Conservation (phyloP, 306 rosid genomes). For the Dryas alaskensis region DNA sequence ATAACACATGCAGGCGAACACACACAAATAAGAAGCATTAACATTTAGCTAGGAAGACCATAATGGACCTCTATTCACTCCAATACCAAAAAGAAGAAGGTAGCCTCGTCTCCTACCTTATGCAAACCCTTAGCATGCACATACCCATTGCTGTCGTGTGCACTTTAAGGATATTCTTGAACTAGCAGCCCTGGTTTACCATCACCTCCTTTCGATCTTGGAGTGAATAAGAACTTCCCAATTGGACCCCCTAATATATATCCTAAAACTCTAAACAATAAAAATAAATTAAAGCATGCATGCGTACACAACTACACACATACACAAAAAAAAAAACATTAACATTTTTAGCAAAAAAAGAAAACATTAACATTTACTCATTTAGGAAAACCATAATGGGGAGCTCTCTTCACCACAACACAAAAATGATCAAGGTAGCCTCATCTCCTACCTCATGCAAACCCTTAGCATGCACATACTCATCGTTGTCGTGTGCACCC, state of each 20-base stretch:
- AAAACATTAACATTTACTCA: too few species aligned
- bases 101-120: constrained; percentile 55
- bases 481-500: background rate
- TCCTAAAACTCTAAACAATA: too few species aligned
- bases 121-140: constrained; percentile 49
- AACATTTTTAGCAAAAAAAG: too few species aligned
- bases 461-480: constrained; percentile 37
- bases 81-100: constrained; percentile 60
- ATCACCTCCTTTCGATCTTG: constrained; percentile 53
- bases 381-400: background rate
- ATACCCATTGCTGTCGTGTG: background rate
- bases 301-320: too few species aligned
- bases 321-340: too few species aligned
- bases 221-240: constrained; percentile 48
- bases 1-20: too few species aligned
- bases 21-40: too few species aligned
- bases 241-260: background rate
- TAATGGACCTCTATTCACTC: constrained; percentile 69
- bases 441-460: constrained; percentile 63
- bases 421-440: constrained; percentile 52
- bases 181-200: constrained; percentile 54
- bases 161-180: constrained; percentile 53
- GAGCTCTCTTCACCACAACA: constrained; percentile 82
- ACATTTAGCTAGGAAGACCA: background rate
- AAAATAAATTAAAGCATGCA: too few species aligned